Conservation (phyloP, 306 rosid genomes). For the Erythrophleum fordii region DNA sequence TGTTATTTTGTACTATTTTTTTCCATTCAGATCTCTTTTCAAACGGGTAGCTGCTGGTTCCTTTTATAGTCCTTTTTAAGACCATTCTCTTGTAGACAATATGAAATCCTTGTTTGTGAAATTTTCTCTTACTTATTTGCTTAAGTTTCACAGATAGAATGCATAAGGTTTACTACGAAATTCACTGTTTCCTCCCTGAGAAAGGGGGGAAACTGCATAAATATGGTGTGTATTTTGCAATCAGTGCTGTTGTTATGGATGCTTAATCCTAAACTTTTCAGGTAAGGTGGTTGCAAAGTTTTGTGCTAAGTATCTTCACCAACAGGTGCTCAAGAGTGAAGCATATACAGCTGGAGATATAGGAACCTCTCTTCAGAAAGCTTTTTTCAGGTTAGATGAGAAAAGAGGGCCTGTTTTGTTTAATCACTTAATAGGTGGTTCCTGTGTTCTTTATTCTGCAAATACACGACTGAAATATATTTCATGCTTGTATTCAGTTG, state of each 20-base stretch:
- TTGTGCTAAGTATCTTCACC: constrained; percentile 95
- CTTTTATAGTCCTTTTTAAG: background rate
- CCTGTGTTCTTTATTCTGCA: constrained; percentile 26
- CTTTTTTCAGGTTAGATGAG: constrained; percentile 79
- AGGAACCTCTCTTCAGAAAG: constrained; percentile 78
- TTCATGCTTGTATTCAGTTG: constrained; percentile 11
- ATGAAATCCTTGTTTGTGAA: background rate
- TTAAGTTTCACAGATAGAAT: background rate
- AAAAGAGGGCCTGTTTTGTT: constrained; percentile 14
- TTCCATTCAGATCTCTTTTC: background rate
- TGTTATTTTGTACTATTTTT: background rate
- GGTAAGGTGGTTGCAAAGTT: constrained; percentile 98
- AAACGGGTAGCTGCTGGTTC: background rate
- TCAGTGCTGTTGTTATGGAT: constrained; percentile 14
- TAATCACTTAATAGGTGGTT: constrained; percentile 32
- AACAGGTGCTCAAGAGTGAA: constrained; percentile 78
- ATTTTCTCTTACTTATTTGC: background rate
- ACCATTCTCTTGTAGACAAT: background rate
- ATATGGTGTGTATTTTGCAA: constrained; percentile 10
- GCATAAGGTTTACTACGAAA: background rate
- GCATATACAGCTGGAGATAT: constrained; percentile 75
- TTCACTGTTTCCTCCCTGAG: constrained; percentile 17
- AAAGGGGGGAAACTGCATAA: background rate
- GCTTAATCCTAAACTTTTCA: constrained; percentile 48
- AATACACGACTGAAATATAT: background rate